A percentile compares a stretch with the other conserved stretches of the same genome.
phyloP scores from a whole-genome alignment of 148 eudicot genomes.

The Polygonum maritimum region DNA sequence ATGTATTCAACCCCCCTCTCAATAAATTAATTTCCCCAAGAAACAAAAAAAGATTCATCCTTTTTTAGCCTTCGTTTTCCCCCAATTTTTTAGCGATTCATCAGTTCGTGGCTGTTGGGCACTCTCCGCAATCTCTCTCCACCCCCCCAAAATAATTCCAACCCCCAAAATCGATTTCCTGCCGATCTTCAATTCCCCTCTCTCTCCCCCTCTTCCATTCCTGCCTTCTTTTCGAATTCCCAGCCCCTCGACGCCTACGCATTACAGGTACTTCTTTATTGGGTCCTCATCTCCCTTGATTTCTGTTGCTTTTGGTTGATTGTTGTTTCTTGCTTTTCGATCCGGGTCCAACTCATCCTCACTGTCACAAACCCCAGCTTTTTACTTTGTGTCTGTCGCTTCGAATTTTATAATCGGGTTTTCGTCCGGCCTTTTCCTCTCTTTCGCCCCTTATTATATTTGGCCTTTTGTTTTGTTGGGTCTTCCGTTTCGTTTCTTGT shows the following conservation, averaged over 20 bases:
- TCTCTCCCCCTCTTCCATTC: neutral
- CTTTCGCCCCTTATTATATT: constrained; percentile 1
- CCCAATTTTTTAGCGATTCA: constrained; percentile 2
- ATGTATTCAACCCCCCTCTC: neutral
- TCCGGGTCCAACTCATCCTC: neutral
- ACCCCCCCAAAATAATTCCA: neutral
- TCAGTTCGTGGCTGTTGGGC: constrained; percentile 9
- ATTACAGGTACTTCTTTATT: neutral
- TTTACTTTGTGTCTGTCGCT: neutral
- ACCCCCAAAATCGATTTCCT: neutral
- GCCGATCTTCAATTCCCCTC: constrained; percentile 1
- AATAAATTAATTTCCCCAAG: neutral
- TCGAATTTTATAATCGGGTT: neutral
- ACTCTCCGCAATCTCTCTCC: neutral
- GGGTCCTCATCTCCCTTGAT: neutral
- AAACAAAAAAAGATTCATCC: neutral
- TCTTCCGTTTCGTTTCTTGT: neutral
- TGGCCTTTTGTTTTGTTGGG: neutral
- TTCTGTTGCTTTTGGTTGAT: constrained; percentile 1
- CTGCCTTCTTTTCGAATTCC: neutral
- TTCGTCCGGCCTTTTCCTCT: neutral
- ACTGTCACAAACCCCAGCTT: constrained; percentile 7
- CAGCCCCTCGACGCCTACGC: constrained; percentile 7
- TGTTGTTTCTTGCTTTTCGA: constrained; percentile 4
- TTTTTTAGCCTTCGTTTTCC: neutral